Base-by-base conservation (phyloP, 495 filamentous ascomycete species). In the Aspergillus steynii region DNA sequence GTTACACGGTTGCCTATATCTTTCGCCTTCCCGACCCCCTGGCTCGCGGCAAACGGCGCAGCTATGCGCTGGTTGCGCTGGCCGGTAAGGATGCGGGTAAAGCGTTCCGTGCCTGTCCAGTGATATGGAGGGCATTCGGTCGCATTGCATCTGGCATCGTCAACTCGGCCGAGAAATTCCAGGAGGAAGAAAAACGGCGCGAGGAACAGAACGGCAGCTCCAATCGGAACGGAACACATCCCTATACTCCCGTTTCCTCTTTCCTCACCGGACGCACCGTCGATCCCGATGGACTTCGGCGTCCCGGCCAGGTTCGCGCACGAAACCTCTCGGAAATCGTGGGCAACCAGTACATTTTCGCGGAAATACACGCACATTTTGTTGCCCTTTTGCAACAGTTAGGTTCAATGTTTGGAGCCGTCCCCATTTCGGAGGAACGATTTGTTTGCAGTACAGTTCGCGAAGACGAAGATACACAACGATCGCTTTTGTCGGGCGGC, bases 1-100 rank as follows among this genome's bases (percentile, higher is more conserved):
- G 93, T 50, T 96, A 94, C 75, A 96, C 93, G 3, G 94, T 94
- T 10, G 93, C 93, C 59, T 96, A 91, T 72, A 89, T 96, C 66
- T 97, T 97, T 71, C 91, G 91, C 27, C 88, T 97, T 9, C 86
- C 88, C 20, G 93, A 97, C 70, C 83, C 92, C 26, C 88, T 93
- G 75, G 92, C 93, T 20, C 91, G 93, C 42, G 93, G 93, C 49
- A 86, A 90, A 61, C 85, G 89, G 64, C 87, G 93, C 60, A 88
- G 90, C 48, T 97, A 97, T 74, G 92, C 93, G 48, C 82, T 97
- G 49, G 79, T 97, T 52, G 91, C 90, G n/a, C 85, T 96, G 29
- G 82, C 79, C 20, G 82, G 84, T 8, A 82, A 91, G 66, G 90
- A 90, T 57, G 85, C 91, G 61, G 85, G 87, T 53, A 79, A 86